Conservation (phyloP, 495 filamentous ascomycete species). For the Aspergillus leporis region DNA sequence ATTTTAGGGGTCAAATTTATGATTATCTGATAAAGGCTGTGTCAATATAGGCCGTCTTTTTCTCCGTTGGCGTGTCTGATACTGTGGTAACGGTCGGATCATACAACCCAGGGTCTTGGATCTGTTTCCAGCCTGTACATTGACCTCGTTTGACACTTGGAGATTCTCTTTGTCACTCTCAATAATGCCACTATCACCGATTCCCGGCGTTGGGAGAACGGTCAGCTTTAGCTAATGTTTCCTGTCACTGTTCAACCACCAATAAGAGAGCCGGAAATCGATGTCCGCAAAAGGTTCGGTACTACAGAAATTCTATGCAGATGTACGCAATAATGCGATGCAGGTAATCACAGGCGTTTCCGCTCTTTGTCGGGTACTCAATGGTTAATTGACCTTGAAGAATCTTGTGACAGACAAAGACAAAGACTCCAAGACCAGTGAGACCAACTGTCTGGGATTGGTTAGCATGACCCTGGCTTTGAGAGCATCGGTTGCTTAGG, state of each 20-base stretch:
- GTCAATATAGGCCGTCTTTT: not conserved
- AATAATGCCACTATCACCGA: not conserved
- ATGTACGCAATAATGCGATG: not conserved
- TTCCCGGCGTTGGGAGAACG: not conserved
- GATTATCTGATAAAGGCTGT: not conserved
- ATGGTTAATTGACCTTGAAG: not conserved
- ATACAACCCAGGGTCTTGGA: not conserved
- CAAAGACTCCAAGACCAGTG: not conserved
- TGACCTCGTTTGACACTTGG: not conserved
- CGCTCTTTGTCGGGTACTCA: not conserved
- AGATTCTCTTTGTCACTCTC: not conserved
- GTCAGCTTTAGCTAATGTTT: not conserved
- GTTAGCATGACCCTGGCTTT: not conserved
- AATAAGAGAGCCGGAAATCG: not conserved
- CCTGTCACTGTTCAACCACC: not conserved
- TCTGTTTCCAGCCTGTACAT: not conserved
- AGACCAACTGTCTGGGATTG: not conserved
- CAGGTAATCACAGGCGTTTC: not conserved
- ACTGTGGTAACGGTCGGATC: not conserved
- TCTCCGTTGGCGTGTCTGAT: not conserved
- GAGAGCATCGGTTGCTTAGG: not conserved
- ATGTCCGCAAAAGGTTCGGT: not conserved
- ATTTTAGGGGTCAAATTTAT: not conserved
- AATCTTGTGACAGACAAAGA: not conserved
- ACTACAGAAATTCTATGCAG: not conserved